Conservation (phyloP, 192 early-diverging fungal genomes). For the Backusella mclennaniae region DNA sequence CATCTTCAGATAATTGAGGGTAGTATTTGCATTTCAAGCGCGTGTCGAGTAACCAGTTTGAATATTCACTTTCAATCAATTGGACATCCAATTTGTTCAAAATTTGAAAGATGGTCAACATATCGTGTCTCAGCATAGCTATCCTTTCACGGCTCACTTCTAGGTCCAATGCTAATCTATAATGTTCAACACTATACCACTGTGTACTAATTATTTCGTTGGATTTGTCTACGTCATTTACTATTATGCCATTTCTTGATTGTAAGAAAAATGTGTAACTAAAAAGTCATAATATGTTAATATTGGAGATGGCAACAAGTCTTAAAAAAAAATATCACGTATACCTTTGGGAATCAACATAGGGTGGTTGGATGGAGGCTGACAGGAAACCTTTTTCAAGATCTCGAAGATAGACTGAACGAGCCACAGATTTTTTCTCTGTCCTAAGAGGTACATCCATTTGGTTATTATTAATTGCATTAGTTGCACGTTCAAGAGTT, state of each 20-base stretch:
- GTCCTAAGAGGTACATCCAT: not conserved
- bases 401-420: conserved; percentile 46
- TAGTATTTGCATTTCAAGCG: conserved; percentile 28
- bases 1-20: not conserved
- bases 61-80: conserved; percentile 48
- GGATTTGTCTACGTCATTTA: not conserved
- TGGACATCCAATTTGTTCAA: conserved; percentile 46
- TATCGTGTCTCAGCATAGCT: conserved; percentile 49
- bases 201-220: conserved; percentile 5
- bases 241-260: not conserved
- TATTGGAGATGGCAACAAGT: not conserved
- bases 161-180: conserved; percentile 42
- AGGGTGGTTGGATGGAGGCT: conserved; percentile 14
- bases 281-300: conserved; percentile 1
- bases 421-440: conserved; percentile 11
- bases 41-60: conserved; percentile 55
- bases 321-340: not conserved
- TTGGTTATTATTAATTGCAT: not conserved
- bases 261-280: conserved; percentile 28
- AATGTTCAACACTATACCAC: conserved; percentile 36
- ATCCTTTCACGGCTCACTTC: conserved; percentile 42
- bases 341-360: conserved; percentile 22
- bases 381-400: conserved; percentile 43
- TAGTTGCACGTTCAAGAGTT: not conserved
- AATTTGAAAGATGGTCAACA: conserved; percentile 42